These are phyloP conservation scores for Coprinopsis cinerea DNA, from an alignment of 768 basidiomycete species.

Conservation along the genomic window DNA sequence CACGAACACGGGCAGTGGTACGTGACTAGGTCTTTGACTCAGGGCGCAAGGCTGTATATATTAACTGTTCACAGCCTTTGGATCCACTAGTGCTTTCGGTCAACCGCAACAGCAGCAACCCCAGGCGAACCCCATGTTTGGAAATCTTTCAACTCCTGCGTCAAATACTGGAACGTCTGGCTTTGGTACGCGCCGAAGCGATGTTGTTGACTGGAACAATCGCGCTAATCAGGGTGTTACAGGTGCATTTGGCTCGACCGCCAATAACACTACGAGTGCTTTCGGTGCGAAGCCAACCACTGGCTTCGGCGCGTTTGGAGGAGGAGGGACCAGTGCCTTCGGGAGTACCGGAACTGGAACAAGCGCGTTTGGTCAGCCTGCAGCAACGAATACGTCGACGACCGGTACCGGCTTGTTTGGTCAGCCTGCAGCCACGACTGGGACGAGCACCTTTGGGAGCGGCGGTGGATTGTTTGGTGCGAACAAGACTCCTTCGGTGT, in stretches of 20 bases:
- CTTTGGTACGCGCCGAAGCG: constrained; percentile 11
- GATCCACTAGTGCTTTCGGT: constrained; percentile 52
- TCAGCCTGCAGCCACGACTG: constrained; percentile 25
- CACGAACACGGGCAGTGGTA: constrained; percentile 33
- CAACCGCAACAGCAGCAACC: constrained; percentile 55
- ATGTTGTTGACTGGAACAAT: background rate
- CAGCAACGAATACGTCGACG: constrained; percentile 25
- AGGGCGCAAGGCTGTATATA: constrained; percentile 17
- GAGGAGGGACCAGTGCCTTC: constrained; percentile 52
- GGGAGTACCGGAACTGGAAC: constrained; percentile 31
- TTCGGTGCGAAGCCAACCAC: constrained; percentile 69
- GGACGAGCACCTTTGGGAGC: constrained; percentile 28
- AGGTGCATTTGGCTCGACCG: constrained; percentile 21
- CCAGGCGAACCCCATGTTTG: constrained; percentile 78
- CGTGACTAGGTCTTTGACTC: constrained; percentile 23
- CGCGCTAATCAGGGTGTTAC: constrained; percentile 22
- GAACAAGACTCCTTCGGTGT: constrained; percentile 31
- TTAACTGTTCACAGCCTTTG: constrained; percentile 40
- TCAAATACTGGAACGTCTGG: constrained; percentile 12
- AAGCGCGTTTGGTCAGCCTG: constrained; percentile 37
- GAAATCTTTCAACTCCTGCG: constrained; percentile 40
- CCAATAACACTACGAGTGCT: constrained; percentile 33
- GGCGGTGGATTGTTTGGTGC: constrained; percentile 20
- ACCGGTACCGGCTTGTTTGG: constrained; percentile 31
- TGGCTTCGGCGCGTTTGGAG: constrained; percentile 75